phyloP scores from a whole-genome alignment of 169 alveolate genomes.

The Cyclospora cayetanensis region DNA sequence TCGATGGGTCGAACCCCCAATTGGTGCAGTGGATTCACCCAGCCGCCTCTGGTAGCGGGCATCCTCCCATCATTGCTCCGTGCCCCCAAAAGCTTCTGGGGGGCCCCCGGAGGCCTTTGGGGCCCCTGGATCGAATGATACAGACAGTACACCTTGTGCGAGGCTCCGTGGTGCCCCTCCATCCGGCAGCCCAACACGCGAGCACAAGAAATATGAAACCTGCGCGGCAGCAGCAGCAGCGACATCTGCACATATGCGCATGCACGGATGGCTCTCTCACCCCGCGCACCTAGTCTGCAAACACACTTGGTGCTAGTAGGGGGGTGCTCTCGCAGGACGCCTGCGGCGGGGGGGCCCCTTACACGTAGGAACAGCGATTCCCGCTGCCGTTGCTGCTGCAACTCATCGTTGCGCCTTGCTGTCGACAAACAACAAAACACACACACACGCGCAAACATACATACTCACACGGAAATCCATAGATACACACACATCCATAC shows the following conservation, averaged over 20 bases:
- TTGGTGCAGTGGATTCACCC: not conserved
- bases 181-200: constrained; percentile 66
- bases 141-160: constrained; percentile 17
- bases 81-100: not conserved
- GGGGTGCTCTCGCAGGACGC: not conserved
- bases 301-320: no score
- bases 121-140: not conserved
- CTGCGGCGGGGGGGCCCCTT: not conserved
- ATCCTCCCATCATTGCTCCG: not conserved
- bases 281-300: no score
- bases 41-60: not conserved
- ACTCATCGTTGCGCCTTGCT: constrained; percentile 66
- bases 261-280: not conserved
- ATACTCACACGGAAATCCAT: not conserved
- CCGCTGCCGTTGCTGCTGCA: constrained; percentile 64
- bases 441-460: not conserved
- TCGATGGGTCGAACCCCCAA: not conserved
- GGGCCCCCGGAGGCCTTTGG: not conserved
- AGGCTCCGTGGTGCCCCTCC: constrained; percentile 55
- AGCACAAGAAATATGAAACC: constrained; percentile 65
- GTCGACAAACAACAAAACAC: not conserved
- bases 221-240: constrained; percentile 61
- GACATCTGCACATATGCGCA: not conserved
- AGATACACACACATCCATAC: not conserved
- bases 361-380: constrained; percentile 63